These are phyloP conservation scores for Papiliotrema nemorosa DNA, from an alignment of 1,284 basidiomycete genomes.

Conservation along the genomic window DNA sequence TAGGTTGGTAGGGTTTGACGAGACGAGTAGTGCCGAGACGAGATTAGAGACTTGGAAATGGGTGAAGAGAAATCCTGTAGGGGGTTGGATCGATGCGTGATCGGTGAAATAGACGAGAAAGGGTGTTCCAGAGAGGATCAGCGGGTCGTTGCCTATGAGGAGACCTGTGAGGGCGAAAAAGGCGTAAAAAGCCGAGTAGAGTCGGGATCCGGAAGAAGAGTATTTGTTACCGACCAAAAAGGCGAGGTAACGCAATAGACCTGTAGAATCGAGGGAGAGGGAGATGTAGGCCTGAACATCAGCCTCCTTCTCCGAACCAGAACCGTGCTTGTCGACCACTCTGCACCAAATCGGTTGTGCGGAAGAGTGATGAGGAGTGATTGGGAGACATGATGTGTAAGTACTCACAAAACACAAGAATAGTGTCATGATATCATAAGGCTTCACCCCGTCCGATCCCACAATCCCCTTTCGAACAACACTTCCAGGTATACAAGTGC, in stretches of 20 bases:
- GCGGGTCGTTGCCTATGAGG: constrained; percentile 84
- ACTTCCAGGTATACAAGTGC: constrained; percentile 63
- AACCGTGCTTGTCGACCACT: too few species aligned
- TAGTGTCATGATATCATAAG: constrained; percentile 88
- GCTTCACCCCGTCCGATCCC: constrained; percentile 69
- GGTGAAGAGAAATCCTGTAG: constrained; percentile 64
- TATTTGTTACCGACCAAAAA: constrained; percentile 80
- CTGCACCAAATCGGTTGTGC: too few species aligned
- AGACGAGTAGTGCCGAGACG: constrained; percentile 51
- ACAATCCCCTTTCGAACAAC: constrained; percentile 66
- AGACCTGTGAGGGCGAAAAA: constrained; percentile 76
- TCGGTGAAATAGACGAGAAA: constrained; percentile 82
- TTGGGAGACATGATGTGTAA: too few species aligned
- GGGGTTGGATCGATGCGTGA: constrained; percentile 61
- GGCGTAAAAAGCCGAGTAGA: constrained; percentile 74
- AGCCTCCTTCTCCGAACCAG: neutral
- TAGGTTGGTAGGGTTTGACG: constrained; percentile 53
- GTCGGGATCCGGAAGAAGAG: constrained; percentile 60
- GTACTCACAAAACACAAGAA: constrained; percentile 71
- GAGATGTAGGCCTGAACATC: constrained; percentile 75
- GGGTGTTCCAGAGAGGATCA: constrained; percentile 74
- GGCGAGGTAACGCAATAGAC: constrained; percentile 78
- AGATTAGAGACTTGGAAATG: constrained; percentile 79
- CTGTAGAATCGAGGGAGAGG: constrained; percentile 81
- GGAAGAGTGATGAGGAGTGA: too few species aligned